These are phyloP conservation scores for Helotiales sp. DNA, from an alignment of 2,329 filamentous ascomycete genomes.

Conservation along the genomic window DNA sequence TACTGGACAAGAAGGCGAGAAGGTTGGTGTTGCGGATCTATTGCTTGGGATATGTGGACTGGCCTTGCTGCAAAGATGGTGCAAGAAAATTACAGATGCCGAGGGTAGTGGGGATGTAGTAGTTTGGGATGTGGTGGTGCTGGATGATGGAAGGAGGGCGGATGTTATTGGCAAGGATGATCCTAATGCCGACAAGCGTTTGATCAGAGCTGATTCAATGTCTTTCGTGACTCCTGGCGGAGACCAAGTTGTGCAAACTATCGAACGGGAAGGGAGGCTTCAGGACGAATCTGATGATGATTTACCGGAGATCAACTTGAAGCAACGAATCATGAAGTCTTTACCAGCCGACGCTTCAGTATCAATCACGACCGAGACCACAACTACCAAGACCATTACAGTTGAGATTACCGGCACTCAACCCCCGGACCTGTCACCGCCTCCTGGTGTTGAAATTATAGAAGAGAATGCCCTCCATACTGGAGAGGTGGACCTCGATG, in stretches of 20 bases:
- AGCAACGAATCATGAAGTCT: conserved; percentile 59
- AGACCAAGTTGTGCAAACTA: conserved; percentile 44
- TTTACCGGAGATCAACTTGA: conserved; percentile 53
- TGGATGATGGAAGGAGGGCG: conserved; percentile 62
- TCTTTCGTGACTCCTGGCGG: conserved; percentile 39
- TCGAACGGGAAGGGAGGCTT: conserved; percentile 44
- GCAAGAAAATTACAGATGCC: conserved; percentile 56
- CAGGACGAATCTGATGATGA: conserved; percentile 47
- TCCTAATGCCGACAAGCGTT: conserved; percentile 21
- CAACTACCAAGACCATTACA: conserved; percentile 66
- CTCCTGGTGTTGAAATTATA: conserved; percentile 63
- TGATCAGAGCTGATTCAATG: conserved; percentile 46
- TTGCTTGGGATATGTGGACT: conserved; percentile 64
- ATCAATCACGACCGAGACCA: conserved; percentile 63
- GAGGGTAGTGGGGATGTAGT: conserved; percentile 60
- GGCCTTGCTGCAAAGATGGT: conserved; percentile 64
- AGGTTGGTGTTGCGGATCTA: conserved; percentile 65
- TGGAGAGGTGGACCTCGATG: conserved; percentile 27
- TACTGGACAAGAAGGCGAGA: conserved; percentile 62
- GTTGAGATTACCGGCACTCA: conserved; percentile 63
- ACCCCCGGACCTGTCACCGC: conserved; percentile 56
- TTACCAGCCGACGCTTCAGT: conserved; percentile 62
- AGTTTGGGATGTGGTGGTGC: conserved; percentile 70
- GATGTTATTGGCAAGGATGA: conserved; percentile 52
- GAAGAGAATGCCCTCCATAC: conserved; percentile 49